Evolutionary conservation across 2,329 filamentous ascomycete species (phyloP).

Genomic region (Trichoderma atrobrunneum): DNA sequence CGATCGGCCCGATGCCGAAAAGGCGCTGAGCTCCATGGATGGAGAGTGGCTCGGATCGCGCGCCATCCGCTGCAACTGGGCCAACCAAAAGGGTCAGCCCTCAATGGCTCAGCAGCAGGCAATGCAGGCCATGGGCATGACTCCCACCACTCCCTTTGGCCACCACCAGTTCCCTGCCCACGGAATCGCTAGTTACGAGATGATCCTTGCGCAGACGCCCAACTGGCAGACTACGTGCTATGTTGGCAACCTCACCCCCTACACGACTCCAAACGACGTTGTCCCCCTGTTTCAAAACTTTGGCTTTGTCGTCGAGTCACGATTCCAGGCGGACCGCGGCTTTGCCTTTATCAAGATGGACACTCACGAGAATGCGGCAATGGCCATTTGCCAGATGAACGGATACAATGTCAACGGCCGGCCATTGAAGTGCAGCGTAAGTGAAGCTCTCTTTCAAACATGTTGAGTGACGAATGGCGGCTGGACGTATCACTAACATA

Average conservation of each 20-base stretch:
- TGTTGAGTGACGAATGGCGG: background rate
- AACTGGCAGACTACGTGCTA: conserved; percentile 99
- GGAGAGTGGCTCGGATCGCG: conserved; percentile 98
- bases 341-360: conserved; percentile 99
- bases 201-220: conserved; percentile 92
- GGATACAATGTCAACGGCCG: conserved; percentile 97
- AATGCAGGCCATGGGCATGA: conserved; percentile 97
- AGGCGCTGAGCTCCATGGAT: conserved; percentile 95
- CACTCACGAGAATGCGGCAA: conserved; percentile 93
- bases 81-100: conserved; percentile 99
- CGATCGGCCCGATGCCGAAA: conserved; percentile 89
- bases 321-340: conserved; percentile 95
- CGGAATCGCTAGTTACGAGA: conserved; percentile 94
- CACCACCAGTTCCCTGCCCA: conserved; percentile 98
- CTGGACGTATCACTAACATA: conserved; percentile 18
- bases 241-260: conserved; percentile 94
- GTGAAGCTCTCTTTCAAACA: conserved; percentile 39
- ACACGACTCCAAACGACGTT: conserved; percentile 93
- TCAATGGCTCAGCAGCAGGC: conserved; percentile 97
- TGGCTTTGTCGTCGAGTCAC: conserved; percentile 93
- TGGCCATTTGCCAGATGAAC: conserved; percentile 97
- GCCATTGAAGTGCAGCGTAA: conserved; percentile 96
- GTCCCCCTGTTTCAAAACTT: conserved; percentile 99
- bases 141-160: conserved; percentile 91
- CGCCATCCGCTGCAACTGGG: conserved; percentile 99